phyloP scores from a whole-genome alignment of 2,329 filamentous ascomycete genomes.

The Trichoderma harzianum region DNA sequence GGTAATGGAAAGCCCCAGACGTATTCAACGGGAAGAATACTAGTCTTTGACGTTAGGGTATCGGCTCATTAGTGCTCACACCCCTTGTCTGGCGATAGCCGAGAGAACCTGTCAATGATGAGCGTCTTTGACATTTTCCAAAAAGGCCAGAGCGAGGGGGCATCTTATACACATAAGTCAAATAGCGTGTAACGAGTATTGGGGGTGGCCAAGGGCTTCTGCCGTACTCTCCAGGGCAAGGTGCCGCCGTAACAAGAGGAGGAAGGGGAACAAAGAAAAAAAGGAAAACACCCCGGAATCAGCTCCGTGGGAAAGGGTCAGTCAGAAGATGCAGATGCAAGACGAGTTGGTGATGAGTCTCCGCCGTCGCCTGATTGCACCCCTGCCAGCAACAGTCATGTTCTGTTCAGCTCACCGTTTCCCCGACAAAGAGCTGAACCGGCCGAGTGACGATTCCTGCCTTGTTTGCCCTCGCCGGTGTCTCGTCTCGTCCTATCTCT shows the following conservation, averaged over 20 bases:
- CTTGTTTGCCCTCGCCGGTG: not conserved
- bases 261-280: not conserved
- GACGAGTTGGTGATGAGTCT: slow-evolving; percentile 13
- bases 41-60: not conserved
- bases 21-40: not conserved
- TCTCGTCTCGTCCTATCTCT: not conserved
- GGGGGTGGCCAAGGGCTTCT: not conserved
- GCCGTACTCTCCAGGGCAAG: not conserved
- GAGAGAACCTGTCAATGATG: slow-evolving; percentile 4
- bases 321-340: slow-evolving; percentile 14
- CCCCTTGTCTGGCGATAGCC: slow-evolving; percentile 2
- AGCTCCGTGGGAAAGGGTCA: not conserved
- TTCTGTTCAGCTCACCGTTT: slow-evolving; percentile 8
- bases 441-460: slow-evolving; percentile 8
- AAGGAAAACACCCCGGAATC: not conserved
- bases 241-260: not conserved
- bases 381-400: slow-evolving; percentile 12
- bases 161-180: slow-evolving; percentile 15
- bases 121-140: not conserved
- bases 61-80: slow-evolving; percentile 11
- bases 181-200: not conserved
- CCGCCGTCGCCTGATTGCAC: slow-evolving; percentile 13
- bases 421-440: not conserved
- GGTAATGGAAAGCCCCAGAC: not conserved
- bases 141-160: slow-evolving; percentile 3